phyloP scores from a whole-genome alignment of 2,329 filamentous ascomycete genomes.

The Neonectria neomacrospora region DNA sequence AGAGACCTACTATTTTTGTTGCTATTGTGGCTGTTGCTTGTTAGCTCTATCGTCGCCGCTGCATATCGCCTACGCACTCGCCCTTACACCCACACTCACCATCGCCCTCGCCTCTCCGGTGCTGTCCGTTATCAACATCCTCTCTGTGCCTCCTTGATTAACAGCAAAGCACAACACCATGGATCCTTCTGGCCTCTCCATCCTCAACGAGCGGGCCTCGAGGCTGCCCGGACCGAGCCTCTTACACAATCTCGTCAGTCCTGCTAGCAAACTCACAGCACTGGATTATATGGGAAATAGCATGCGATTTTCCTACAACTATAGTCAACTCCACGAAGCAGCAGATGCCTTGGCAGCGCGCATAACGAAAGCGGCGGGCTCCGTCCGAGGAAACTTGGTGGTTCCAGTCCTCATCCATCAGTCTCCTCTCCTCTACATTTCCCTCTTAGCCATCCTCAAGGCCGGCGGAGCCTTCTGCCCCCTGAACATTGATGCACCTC shows the following conservation, averaged over 20 bases:
- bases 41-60: slow-evolving; percentile 17
- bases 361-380: slow-evolving; percentile 49
- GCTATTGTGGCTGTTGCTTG: slow-evolving; percentile 31
- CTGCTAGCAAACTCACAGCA: slow-evolving; percentile 41
- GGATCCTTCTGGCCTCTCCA: slow-evolving; percentile 51
- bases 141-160: slow-evolving; percentile 7
- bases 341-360: slow-evolving; percentile 66
- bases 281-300: slow-evolving; percentile 48
- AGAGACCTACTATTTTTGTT: slow-evolving; percentile 24
- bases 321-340: slow-evolving; percentile 68
- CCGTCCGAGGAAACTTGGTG: slow-evolving; percentile 55
- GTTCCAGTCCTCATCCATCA: slow-evolving; percentile 84
- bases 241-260: slow-evolving; percentile 70
- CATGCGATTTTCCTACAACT: slow-evolving; percentile 62
- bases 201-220: slow-evolving; percentile 58
- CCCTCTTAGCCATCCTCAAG: slow-evolving; percentile 81
- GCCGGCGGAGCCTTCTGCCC: slow-evolving; percentile 89
- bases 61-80: slow-evolving; percentile 9
- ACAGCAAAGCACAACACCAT: slow-evolving; percentile 34
- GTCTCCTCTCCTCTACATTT: slow-evolving; percentile 79
- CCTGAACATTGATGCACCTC: slow-evolving; percentile 79
- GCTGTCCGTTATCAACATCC: slow-evolving; percentile 17
- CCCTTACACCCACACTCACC: slow-evolving; percentile 5
- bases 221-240: slow-evolving; percentile 57
- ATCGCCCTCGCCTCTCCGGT: not conserved